Conservation (phyloP, 108 stramenopile genomes). For the Stephanodiscus minutulus region DNA sequence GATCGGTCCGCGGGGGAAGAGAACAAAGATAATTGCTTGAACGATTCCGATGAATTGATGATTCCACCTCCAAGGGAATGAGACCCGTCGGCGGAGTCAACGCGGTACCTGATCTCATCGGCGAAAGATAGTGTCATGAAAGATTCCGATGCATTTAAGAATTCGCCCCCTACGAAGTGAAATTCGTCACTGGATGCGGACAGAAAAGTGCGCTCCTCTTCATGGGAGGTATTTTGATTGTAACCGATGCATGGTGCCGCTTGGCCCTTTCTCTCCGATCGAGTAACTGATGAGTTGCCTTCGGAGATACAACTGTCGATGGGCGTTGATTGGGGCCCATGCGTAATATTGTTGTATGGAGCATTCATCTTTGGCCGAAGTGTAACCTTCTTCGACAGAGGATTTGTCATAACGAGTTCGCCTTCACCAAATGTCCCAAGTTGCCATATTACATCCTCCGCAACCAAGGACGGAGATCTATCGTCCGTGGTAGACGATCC, state of each 20-base stretch:
- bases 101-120: neutral
- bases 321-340: neutral
- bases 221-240: neutral
- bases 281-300: neutral
- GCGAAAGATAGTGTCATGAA: neutral
- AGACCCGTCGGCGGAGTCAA: neutral
- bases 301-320: neutral
- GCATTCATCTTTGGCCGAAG: conserved; percentile 25
- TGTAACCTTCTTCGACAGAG: conserved; percentile 13
- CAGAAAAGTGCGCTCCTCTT: neutral
- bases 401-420: conserved; percentile 6
- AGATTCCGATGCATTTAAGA: neutral
- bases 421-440: no score
- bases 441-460: conserved; percentile 20
- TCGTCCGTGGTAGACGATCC: neutral
- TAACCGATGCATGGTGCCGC: neutral
- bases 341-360: neutral
- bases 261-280: neutral
- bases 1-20: conserved; percentile 4
- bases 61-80: neutral
- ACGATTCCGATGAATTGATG: neutral
- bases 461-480: conserved; percentile 4
- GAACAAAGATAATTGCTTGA: neutral
- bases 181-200: neutral
- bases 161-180: neutral